Evolutionary conservation across 2,329 filamentous ascomycete species (phyloP).

Genomic region (Emmonsiellopsis sp.): DNA sequence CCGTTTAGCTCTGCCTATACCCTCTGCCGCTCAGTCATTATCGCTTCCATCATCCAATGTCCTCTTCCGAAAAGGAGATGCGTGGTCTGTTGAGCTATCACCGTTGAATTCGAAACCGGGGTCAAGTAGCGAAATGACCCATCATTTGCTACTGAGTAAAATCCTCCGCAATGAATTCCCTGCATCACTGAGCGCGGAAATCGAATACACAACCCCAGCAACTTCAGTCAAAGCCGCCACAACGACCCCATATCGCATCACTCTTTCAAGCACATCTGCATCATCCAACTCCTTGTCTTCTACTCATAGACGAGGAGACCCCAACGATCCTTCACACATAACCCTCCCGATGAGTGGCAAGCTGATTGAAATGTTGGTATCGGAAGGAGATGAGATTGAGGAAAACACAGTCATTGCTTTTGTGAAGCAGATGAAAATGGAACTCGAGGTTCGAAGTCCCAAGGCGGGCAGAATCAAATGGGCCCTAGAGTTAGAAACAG

Average conservation of each 20-base stretch:
- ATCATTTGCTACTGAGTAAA: constrained; percentile 47
- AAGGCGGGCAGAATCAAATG: constrained; percentile 42
- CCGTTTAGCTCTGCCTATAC: constrained; percentile 18
- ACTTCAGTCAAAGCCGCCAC: constrained; percentile 11
- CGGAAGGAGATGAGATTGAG: constrained; percentile 41
- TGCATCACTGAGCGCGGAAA: constrained; percentile 43
- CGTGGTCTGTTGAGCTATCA: constrained; percentile 46
- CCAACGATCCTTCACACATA: constrained; percentile 43
- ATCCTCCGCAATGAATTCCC: constrained; percentile 55
- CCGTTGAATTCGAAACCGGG: constrained; percentile 19
- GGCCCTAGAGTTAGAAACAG: constrained; percentile 43
- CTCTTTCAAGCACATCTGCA: constrained; percentile 38
- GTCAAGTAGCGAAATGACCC: constrained; percentile 19
- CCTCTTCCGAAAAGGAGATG: constrained; percentile 50
- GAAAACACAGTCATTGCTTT: constrained; percentile 49
- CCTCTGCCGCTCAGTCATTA: constrained; percentile 15
- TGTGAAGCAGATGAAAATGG: constrained; percentile 62
- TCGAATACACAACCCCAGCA: constrained; percentile 38
- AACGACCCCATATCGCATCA: constrained; percentile 37
- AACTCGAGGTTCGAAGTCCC: constrained; percentile 50
- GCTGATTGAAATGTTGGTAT: constrained; percentile 50
- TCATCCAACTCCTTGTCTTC: constrained; percentile 32
- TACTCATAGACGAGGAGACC: constrained; percentile 43
- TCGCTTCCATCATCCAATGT: constrained; percentile 17
- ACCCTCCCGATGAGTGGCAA: constrained; percentile 51